Percentiles rank a stretch among this genome's conserved stretches.
Conservation (phyloP, 331 rosid species). For the Ulmus americana region DNA sequence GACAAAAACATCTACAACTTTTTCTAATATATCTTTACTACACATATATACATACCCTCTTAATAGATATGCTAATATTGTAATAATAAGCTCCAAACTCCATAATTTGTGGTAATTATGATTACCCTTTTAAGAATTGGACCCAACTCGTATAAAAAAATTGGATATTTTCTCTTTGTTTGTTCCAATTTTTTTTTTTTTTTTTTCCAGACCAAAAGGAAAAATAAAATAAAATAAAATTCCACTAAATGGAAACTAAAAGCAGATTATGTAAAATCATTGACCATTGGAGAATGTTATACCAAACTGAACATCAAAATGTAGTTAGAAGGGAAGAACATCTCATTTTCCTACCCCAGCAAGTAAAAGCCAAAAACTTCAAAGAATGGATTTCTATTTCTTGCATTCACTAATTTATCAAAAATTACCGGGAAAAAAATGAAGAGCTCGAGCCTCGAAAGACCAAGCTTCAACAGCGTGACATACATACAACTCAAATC, state of each 20-base stretch:
- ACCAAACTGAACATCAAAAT: not conserved
- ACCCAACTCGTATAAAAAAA: no score
- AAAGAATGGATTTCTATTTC: slow-evolving; percentile 22
- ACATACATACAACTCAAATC: slow-evolving; percentile 25
- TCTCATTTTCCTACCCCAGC: no score
- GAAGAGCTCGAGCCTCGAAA: slow-evolving; percentile 28
- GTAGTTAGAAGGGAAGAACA: not conserved
- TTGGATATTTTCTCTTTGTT: no score
- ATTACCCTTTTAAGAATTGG: no score
- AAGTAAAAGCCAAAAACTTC: not conserved
- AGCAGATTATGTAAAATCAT: not conserved
- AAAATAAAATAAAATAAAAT: no score
- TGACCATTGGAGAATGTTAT: not conserved
- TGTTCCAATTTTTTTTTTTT: no score
- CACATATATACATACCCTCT: no score
- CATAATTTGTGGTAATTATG: no score
- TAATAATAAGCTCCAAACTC: no score
- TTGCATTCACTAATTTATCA: slow-evolving; percentile 33
- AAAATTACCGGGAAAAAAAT: slow-evolving; percentile 22
- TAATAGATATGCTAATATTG: no score
- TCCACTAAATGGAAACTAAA: no score
- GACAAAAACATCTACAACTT: not conserved
- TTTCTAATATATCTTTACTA: not conserved
- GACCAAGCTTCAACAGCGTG: slow-evolving; percentile 20
- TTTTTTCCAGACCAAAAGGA: no score